Evolutionary conservation across 495 filamentous ascomycete species (phyloP).

Genomic region (Aspergillus campestris): DNA sequence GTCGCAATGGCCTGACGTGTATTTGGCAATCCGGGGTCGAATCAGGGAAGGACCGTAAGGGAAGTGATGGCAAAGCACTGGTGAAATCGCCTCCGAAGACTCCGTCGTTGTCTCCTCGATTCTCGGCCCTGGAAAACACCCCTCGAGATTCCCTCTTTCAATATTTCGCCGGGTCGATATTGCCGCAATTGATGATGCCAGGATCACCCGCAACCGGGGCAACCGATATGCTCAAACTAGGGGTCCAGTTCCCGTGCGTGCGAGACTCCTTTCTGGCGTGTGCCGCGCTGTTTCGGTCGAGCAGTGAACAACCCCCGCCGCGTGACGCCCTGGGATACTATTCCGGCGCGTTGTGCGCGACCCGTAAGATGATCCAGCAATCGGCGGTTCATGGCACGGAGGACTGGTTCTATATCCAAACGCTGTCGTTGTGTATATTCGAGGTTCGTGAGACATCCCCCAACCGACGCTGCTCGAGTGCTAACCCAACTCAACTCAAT

Average conservation of each 20-base stretch:
- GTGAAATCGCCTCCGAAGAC: background rate
- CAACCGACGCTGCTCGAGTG: background rate
- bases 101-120: background rate
- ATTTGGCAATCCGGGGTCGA: background rate
- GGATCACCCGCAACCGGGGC: background rate
- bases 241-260: background rate
- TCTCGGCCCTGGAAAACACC: no score
- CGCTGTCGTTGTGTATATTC: background rate
- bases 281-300: background rate
- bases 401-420: background rate
- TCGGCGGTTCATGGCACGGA: background rate
- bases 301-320: background rate
- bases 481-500: background rate
- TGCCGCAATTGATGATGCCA: background rate
- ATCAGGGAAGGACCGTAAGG: background rate
- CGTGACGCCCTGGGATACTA: background rate
- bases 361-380: background rate
- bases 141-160: no score
- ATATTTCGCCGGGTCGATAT: no score
- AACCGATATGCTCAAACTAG: background rate
- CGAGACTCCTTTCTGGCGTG: background rate
- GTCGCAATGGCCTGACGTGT: slow-evolving; percentile 2
- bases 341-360: background rate
- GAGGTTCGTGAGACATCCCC: background rate
- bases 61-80: background rate